phyloP scores from a whole-genome alignment of 2,329 filamentous ascomycete species.

The Cordyceps cicadae region DNA sequence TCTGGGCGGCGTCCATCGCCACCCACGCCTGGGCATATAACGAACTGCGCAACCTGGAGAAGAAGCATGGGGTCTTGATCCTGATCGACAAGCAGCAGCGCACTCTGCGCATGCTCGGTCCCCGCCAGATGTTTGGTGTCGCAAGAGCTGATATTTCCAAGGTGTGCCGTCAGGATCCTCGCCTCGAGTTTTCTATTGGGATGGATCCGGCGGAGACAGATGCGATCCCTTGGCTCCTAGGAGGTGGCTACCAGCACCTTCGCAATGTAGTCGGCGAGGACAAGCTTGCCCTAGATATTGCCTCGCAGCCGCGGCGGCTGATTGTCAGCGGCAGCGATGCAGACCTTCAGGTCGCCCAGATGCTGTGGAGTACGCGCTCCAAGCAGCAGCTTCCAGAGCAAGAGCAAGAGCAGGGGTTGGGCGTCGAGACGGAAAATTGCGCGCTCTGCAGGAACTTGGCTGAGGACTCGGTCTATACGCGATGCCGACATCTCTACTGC shows the following conservation, averaged over 20 bases:
- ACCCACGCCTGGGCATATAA: conserved; percentile 8
- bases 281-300: conserved; percentile 10
- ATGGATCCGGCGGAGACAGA: background rate
- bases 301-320: background rate
- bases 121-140: background rate
- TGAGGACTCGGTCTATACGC: background rate
- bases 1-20: conserved; percentile 9
- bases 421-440: background rate
- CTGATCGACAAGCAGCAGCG: background rate
- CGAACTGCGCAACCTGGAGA: background rate
- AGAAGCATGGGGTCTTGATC: background rate
- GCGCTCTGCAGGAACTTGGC: background rate
- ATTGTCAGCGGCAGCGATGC: conserved; percentile 3
- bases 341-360: background rate
- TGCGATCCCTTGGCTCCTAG: conserved; percentile 1
- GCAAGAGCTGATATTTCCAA: background rate
- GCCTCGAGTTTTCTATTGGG: background rate
- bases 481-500: conserved; percentile 7
- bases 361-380: background rate
- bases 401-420: background rate
- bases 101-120: background rate
- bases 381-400: background rate
- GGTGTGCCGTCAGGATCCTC: conserved; percentile 1
- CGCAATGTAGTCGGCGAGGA: background rate
- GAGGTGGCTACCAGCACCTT: background rate